Base-by-base conservation (phyloP, 2,329 filamentous ascomycete species). In the Beauveria rudraprayagi region DNA sequence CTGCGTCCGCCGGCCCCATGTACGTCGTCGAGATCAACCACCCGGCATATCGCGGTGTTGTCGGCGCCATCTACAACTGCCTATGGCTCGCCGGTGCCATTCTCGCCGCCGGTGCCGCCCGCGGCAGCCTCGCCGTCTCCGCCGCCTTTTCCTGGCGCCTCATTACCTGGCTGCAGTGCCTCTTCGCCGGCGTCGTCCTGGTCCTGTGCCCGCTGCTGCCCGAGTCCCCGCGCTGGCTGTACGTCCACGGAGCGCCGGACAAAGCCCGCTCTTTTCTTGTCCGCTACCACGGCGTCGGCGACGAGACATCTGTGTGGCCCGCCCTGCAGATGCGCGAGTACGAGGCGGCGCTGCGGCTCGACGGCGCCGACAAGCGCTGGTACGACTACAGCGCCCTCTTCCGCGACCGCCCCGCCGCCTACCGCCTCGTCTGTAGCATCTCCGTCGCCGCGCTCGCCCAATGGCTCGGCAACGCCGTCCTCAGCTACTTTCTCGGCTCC, bases 1-100 rank as follows among this genome's bases (percentile, higher is more conserved):
- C 81, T 4, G 79, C 81, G 5, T 79, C 82, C 3, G 83, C 84
- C 5, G 84, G 81, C 1, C 85, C 85, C 1, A 80, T 83, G n/a
- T 87, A 86, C 67, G 81, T 82, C 17, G 81, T 84, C 50, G 86
- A 89, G 69, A 77, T 86, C 61, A 78, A 83, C 1, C 85, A 88
- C 66, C 85, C 86, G 1, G 79, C 81, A 2, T 85, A 83, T 69
- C 79, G 86, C 63, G 84, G 83, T 46, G 76, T 84, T 24, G 62
- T 66, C 24, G 62, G 63, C 56, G 63, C 63, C 56, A 59, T 58
- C 61, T 69, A 67, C 64, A 67, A 67, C 62, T 64, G 63, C 55
- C 66, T 68, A 52, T 75, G 71, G 70, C 75, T 75, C 58, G 68
- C 70, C 34, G 76, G 76, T 40, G 71, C 74, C 40, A 77, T 83